Evolutionary conservation across 208 protist genomes (phyloP), one percentile per base, ranked within the genome.

Genomic region (Naegleria gruberi): DNA sequence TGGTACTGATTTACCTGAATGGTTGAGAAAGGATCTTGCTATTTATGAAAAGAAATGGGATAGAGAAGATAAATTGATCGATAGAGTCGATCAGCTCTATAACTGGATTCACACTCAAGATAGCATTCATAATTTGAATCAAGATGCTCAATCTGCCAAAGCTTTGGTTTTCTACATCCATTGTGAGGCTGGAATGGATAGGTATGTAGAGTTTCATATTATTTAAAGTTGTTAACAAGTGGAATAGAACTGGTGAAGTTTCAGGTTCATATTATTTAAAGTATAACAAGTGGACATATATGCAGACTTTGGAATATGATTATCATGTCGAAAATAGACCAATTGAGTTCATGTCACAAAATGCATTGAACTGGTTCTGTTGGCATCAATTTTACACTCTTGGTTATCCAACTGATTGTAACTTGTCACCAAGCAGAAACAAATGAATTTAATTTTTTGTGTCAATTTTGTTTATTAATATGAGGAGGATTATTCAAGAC

Each of bases 181-280:
- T 34, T 83, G 77, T 83, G n/a, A 41, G 30, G 77, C 77, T 44
- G 77, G 77, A 44, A 44, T 83, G 40, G 77, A 83, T 83, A 51
- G 46, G 12, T 17, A 4, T 51, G 46, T 4, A 51, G 46, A n/a
- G 46, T 51, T 17, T 17, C 4, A 12, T 51, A 51, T 51, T 51
- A 12, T 51, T 17, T 17, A 51, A 51, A 51, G 4, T 51, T 51
- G 12, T 51, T 51, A 51, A 17, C 46, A 17, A 51, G 4, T 51
- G 46, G 12, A 12, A 51, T 51, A 40, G 77, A 41, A 82, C 73
- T 6, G 73, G 73, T 40, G 73, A 83, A 44, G 77, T 83, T 43
- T 43, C 77, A 30, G 77, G 77, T 44, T 8, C 37, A 26, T 83
- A 83, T 44, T 83, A 83, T 34, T 44, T 83, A 23, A 41, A 44